Conservation (phyloP, 768 basidiomycete species). For the Tylopilus rubrobrunneus region DNA sequence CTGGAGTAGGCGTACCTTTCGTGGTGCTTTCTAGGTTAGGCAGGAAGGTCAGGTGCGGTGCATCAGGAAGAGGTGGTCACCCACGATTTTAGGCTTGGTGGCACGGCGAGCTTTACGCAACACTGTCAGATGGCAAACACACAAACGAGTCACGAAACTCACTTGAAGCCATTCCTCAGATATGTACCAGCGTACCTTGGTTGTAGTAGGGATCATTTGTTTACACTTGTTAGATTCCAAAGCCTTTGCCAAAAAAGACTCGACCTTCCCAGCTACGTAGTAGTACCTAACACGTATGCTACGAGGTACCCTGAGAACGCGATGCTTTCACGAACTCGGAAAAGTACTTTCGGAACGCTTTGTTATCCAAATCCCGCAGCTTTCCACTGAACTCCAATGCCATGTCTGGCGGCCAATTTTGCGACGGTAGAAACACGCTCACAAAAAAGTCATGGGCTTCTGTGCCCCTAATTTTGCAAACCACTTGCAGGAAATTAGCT, state of each 20-base stretch:
- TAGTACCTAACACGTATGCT: conserved; percentile 24
- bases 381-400: conserved; percentile 77
- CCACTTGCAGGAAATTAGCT: conserved; percentile 74
- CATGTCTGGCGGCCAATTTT: conserved; percentile 79
- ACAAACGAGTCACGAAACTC: conserved; percentile 3
- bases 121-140: conserved; percentile 12
- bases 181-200: conserved; percentile 13
- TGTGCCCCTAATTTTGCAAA: conserved; percentile 70
- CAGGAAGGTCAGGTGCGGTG: conserved; percentile 17
- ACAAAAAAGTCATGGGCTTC: conserved; percentile 84
- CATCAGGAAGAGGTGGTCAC: conserved; percentile 26
- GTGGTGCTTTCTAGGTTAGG: conserved; percentile 39
- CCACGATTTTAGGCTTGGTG: conserved; percentile 41
- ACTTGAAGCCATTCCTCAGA: conserved; percentile 30
- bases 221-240: conserved; percentile 33
- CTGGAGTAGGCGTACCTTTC: conserved; percentile 37
- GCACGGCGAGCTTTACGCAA: conserved; percentile 24
- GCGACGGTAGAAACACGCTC: conserved; percentile 77
- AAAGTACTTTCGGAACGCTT: conserved; percentile 82
- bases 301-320: conserved; percentile 50
- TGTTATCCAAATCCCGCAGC: conserved; percentile 68
- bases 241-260: conserved; percentile 28
- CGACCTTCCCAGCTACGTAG: not conserved
- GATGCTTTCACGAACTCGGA: conserved; percentile 78
- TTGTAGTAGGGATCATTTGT: conserved; percentile 20